Conservation (phyloP, 768 basidiomycete genomes). For the Lactarius deliciosus region DNA sequence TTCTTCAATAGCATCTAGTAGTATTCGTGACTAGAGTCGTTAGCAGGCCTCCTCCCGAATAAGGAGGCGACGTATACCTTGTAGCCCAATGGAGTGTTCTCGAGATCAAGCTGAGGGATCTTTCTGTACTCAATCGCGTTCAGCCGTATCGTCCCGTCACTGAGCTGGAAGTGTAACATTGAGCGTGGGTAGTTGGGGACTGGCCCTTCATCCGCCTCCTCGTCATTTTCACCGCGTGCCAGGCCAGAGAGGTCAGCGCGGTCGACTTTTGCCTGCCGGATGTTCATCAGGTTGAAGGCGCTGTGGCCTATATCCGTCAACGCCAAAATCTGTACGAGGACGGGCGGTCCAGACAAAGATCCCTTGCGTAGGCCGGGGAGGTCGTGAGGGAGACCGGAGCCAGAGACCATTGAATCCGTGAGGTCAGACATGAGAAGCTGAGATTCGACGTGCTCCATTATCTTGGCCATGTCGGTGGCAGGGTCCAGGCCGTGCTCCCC, state of each 20-base stretch:
- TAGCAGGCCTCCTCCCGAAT: background rate
- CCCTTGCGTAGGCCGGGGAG: slow-evolving; percentile 40
- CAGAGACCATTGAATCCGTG: slow-evolving; percentile 64
- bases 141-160: slow-evolving; percentile 70
- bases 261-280: slow-evolving; percentile 60
- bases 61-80: slow-evolving; percentile 52
- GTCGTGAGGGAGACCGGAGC: slow-evolving; percentile 63
- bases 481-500: slow-evolving; percentile 49
- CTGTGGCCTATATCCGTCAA: slow-evolving; percentile 86
- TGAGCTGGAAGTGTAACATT: slow-evolving; percentile 73
- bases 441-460: slow-evolving; percentile 54
- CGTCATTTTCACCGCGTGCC: slow-evolving; percentile 50
- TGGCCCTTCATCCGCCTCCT: slow-evolving; percentile 64
- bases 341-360: slow-evolving; percentile 44
- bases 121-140: slow-evolving; percentile 77
- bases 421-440: slow-evolving; percentile 77
- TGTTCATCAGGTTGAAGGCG: slow-evolving; percentile 76
- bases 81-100: slow-evolving; percentile 74
- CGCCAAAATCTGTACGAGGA: slow-evolving; percentile 72
- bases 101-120: slow-evolving; percentile 65
- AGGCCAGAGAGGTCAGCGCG: slow-evolving; percentile 50
- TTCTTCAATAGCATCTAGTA: slow-evolving; percentile 67
- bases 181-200: slow-evolving; percentile 80
- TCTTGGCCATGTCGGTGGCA: slow-evolving; percentile 46
- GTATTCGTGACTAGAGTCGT: slow-evolving; percentile 3